These are phyloP conservation scores for Yamadazyma scolyti DNA, from an alignment of 805 yeast genomes.

Conservation along the genomic window DNA sequence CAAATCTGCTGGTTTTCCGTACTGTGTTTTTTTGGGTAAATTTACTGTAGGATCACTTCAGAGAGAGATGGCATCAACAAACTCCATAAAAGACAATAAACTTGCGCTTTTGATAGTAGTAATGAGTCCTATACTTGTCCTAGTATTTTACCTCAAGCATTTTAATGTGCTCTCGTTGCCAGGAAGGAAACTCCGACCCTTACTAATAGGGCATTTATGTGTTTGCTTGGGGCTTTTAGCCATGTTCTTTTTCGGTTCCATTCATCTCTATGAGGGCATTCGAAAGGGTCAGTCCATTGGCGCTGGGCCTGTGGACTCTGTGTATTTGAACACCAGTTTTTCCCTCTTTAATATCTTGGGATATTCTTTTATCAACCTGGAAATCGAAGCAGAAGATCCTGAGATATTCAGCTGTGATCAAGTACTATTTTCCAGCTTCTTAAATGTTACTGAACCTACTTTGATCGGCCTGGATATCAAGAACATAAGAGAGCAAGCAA, in stretches of 20 bases:
- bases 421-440: not conserved
- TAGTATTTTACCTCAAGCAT: not conserved
- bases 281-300: too few species aligned
- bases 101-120: too few species aligned
- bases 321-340: not conserved
- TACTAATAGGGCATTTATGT: not conserved
- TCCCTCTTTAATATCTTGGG: constrained; percentile 1
- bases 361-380: constrained; percentile 1
- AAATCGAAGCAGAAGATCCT: not conserved
- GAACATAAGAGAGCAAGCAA: constrained; percentile 3
- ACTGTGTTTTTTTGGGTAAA: too few species aligned
- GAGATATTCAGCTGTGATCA: too few species aligned
- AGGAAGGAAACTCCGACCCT: not conserved
- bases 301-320: too few species aligned
- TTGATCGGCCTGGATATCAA: constrained; percentile 1
- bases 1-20: too few species aligned
- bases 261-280: too few species aligned
- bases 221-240: not conserved
- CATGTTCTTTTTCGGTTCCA: too few species aligned
- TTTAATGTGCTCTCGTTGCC: not conserved
- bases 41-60: too few species aligned
- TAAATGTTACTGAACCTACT: constrained; percentile 1
- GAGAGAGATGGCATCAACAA: too few species aligned
- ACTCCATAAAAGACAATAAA: too few species aligned
- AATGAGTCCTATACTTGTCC: not conserved